phyloP scores from a whole-genome alignment of 257 asterid species.

The Capsicum baccatum region DNA sequence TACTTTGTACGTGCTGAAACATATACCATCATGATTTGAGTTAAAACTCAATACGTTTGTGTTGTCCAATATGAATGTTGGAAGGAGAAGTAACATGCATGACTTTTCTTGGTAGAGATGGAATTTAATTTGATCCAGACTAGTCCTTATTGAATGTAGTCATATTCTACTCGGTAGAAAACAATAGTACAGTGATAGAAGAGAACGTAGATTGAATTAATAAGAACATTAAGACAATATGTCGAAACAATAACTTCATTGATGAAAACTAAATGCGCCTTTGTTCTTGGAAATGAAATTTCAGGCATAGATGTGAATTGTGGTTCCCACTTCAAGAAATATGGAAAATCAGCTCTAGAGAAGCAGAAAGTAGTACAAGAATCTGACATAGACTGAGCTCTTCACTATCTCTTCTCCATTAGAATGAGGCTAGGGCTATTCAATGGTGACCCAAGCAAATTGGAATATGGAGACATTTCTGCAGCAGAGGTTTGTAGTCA shows the following conservation, averaged over 20 bases:
- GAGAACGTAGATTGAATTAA: background rate
- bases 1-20: background rate
- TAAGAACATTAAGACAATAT: background rate
- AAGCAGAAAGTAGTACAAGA: conserved; percentile 48
- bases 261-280: background rate
- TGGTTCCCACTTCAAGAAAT: conserved; percentile 50
- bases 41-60: background rate
- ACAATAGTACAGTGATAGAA: background rate
- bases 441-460: conserved; percentile 57
- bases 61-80: background rate
- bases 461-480: conserved; percentile 48
- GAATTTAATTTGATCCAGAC: background rate
- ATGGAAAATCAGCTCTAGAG: conserved; percentile 57
- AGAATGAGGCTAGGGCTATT: conserved; percentile 73
- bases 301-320: conserved; percentile 81
- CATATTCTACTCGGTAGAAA: background rate
- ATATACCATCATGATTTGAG: background rate
- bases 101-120: background rate
- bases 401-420: conserved; percentile 61
- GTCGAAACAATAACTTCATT: background rate
- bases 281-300: background rate
- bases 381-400: conserved; percentile 65
- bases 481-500: conserved; percentile 52
- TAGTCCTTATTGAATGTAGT: background rate
- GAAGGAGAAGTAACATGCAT: background rate